Evolutionary conservation across 2,329 filamentous ascomycete genomes (phyloP).

Genomic region (Phoma sp.): DNA sequence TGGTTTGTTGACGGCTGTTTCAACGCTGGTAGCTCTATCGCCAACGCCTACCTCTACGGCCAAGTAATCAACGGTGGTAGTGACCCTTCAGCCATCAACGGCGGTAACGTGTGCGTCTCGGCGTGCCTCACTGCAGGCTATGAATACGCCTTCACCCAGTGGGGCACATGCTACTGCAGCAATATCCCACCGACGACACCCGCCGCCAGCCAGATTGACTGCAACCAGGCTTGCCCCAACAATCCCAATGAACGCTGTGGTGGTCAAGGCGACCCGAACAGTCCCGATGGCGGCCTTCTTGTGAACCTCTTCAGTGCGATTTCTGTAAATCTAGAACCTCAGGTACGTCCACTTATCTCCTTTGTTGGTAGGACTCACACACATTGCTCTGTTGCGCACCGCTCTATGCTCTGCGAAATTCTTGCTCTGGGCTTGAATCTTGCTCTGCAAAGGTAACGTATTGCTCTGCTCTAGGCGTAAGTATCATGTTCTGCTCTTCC

Average conservation of each 20-base stretch:
- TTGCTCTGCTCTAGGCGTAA: not conserved
- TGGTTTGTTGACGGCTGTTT: not conserved
- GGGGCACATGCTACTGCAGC: slow-evolving; percentile 1
- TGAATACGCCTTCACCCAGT: not conserved
- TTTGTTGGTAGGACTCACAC: not conserved
- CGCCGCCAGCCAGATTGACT: not conserved
- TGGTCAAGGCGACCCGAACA: not conserved
- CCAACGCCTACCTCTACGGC: not conserved
- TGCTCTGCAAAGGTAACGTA: slow-evolving; percentile 1
- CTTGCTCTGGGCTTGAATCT: not conserved
- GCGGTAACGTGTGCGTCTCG: not conserved
- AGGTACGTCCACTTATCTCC: slow-evolving; percentile 2
- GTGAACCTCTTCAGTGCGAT: not conserved
- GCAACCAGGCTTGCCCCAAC: not conserved
- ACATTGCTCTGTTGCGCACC: not conserved
- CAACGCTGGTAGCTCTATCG: not conserved
- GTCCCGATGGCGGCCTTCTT: not conserved
- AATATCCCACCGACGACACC: not conserved
- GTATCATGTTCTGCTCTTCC: not conserved
- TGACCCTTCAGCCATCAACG: not conserved
- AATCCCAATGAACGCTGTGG: not conserved
- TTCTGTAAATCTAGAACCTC: no score
- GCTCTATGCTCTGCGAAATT: slow-evolving; percentile 2
- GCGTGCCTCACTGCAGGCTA: not conserved
- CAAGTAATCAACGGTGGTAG: not conserved